A percentile compares a stretch with the other conserved stretches of the same genome.
These are phyloP conservation scores for Didymella segeticola DNA, from an alignment of 2,329 filamentous ascomycete genomes.

Conservation along the genomic window DNA sequence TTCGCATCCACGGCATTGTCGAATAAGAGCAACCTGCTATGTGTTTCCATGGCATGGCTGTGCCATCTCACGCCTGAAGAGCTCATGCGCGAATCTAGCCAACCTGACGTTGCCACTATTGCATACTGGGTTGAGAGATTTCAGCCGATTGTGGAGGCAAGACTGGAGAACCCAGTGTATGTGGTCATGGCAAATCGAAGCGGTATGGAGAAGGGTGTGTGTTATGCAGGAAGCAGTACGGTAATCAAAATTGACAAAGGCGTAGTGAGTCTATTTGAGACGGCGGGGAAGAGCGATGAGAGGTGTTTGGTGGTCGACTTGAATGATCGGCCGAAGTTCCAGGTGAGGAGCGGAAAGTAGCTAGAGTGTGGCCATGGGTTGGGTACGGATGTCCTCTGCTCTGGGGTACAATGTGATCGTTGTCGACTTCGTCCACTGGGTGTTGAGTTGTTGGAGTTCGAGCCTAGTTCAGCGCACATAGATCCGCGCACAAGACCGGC, in stretches of 20 bases:
- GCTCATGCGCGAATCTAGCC: constrained; percentile 53
- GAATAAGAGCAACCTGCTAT: constrained; percentile 65
- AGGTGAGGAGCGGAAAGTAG: constrained; percentile 38
- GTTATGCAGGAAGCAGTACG: constrained; percentile 77
- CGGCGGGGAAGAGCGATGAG: constrained; percentile 74
- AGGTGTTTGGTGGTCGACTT: constrained; percentile 74
- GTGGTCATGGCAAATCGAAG: constrained; percentile 75
- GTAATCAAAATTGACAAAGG: constrained; percentile 71
- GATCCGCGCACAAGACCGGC: no score
- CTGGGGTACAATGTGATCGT: no score
- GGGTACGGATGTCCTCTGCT: no score
- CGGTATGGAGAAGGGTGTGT: constrained; percentile 69
- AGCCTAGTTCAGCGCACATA: background rate
- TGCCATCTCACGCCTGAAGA: constrained; percentile 62
- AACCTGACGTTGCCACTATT: constrained; percentile 75
- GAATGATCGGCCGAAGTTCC: constrained; percentile 46
- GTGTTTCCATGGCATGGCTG: constrained; percentile 81
- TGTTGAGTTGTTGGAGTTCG: no score
- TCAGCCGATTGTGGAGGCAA: constrained; percentile 61
- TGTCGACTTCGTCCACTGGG: no score
- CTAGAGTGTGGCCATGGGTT: background rate
- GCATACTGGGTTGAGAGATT: constrained; percentile 78
- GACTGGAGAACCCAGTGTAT: constrained; percentile 61
- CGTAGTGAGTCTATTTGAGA: constrained; percentile 71
- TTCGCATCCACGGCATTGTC: constrained; percentile 65